Percentiles rank a stretch among this genome's conserved stretches.
Evolutionary conservation across 306 rosid species (phyloP).

Genomic region (Comarum palustre): DNA sequence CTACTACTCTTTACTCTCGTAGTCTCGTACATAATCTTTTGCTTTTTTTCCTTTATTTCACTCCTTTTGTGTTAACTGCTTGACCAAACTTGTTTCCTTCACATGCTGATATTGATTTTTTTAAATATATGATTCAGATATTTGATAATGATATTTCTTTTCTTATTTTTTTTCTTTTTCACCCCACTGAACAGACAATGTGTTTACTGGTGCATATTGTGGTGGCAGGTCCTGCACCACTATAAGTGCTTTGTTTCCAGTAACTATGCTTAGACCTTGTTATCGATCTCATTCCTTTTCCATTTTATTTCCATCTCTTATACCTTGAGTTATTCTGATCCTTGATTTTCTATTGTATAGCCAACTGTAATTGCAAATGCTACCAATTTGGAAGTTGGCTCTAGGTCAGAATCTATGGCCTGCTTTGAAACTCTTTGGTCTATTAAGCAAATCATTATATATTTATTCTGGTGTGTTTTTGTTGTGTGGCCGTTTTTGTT

Average conservation of each 20-base stretch:
- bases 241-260: slow-evolving; percentile 72
- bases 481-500: slow-evolving; percentile 44
- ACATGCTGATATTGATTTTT: not conserved
- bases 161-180: not conserved
- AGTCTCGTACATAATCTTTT: not conserved
- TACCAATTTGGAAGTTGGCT: slow-evolving; percentile 44
- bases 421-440: slow-evolving; percentile 23
- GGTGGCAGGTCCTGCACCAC: slow-evolving; percentile 98
- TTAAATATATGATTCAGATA: not conserved
- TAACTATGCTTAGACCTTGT: slow-evolving; percentile 44
- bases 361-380: slow-evolving; percentile 42
- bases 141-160: slow-evolving; percentile 20
- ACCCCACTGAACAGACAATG: slow-evolving; percentile 30
- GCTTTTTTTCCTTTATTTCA: not conserved
- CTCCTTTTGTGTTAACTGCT: not conserved
- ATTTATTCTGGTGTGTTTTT: slow-evolving; percentile 54
- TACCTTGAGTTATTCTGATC: slow-evolving; percentile 31
- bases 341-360: slow-evolving; percentile 44
- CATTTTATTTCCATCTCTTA: not conserved
- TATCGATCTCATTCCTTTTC: not conserved
- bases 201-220: slow-evolving; percentile 71
- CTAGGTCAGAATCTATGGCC: slow-evolving; percentile 62
- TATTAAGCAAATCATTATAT: slow-evolving; percentile 37
- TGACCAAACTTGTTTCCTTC: not conserved
- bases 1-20: too few species aligned